These are phyloP conservation scores for Monilinia aucupariae DNA, from an alignment of 2,329 filamentous ascomycete species.

Conservation along the genomic window DNA sequence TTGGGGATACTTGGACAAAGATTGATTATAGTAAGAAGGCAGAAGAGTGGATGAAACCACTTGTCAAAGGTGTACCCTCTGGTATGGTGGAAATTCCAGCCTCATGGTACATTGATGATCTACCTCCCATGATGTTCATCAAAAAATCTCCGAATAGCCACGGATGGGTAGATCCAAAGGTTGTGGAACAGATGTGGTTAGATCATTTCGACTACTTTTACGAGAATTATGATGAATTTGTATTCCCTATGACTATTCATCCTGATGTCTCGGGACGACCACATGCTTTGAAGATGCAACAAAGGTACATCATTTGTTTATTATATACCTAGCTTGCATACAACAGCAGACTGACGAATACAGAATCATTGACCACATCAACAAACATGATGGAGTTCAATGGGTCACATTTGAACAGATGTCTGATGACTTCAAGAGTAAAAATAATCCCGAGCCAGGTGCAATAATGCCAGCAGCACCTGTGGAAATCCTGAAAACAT, in stretches of 20 bases:
- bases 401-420: slow-evolving; percentile 68
- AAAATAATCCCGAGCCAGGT: slow-evolving; percentile 51
- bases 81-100: slow-evolving; percentile 63
- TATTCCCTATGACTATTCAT: slow-evolving; percentile 73
- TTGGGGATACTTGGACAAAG: slow-evolving; percentile 61
- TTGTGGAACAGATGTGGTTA: slow-evolving; percentile 39
- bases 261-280: slow-evolving; percentile 68
- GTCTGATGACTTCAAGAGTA: slow-evolving; percentile 66
- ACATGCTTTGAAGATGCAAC: slow-evolving; percentile 68
- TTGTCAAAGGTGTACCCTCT: slow-evolving; percentile 53
- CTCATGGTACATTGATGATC: slow-evolving; percentile 55
- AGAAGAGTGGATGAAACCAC: slow-evolving; percentile 61
- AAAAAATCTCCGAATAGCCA: slow-evolving; percentile 61
- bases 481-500: slow-evolving; percentile 44
- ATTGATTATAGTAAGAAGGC: slow-evolving; percentile 61
- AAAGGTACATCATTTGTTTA: slow-evolving; percentile 44
- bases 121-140: slow-evolving; percentile 69
- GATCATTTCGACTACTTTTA: slow-evolving; percentile 72
- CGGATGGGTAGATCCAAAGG: slow-evolving; percentile 48
- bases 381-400: slow-evolving; percentile 54
- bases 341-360: not conserved
- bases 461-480: slow-evolving; percentile 55
- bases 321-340: not conserved
- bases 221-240: slow-evolving; percentile 68
- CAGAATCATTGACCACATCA: slow-evolving; percentile 66